Percentiles rank a stretch among this genome's conserved stretches.
Evolutionary conservation across 75 land plant genomes (phyloP).

Genomic region (Pseudotsuga menziesii): DNA sequence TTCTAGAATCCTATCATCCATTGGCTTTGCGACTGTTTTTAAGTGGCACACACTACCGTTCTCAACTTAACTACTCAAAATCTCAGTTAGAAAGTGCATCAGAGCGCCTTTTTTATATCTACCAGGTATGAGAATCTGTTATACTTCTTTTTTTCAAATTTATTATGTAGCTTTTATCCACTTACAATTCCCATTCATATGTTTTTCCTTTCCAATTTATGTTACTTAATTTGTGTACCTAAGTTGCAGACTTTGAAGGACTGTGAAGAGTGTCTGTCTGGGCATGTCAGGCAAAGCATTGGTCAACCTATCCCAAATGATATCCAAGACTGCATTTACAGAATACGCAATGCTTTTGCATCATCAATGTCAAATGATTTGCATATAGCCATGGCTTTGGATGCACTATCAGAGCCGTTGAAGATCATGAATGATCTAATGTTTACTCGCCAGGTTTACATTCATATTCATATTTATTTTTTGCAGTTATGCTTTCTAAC

Average conservation of each 20-base stretch:
- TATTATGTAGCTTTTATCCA: not conserved
- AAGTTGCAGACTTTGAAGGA: constrained; percentile 71
- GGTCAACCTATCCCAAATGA: constrained; percentile 19
- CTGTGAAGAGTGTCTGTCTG: constrained; percentile 48
- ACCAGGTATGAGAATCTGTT: constrained; percentile 49
- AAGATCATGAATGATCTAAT: constrained; percentile 64
- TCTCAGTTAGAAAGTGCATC: constrained; percentile 75
- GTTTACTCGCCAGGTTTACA: constrained; percentile 39
- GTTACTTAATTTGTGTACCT: constrained; percentile 3
- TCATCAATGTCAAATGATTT: constrained; percentile 85
- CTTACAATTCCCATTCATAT: not conserved
- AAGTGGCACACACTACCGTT: constrained; percentile 77
- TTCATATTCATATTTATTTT: not conserved
- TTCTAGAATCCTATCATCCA: constrained; percentile 81
- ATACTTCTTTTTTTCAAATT: not conserved
- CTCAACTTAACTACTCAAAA: constrained; percentile 77
- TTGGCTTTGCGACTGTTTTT: constrained; percentile 88
- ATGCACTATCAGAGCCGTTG: constrained; percentile 67
- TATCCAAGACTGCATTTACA: constrained; percentile 41
- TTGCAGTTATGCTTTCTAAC: not conserved
- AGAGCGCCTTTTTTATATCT: constrained; percentile 80
- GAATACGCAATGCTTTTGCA: constrained; percentile 39
- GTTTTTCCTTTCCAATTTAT: not conserved
- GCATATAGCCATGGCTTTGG: constrained; percentile 53
- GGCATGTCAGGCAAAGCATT: not conserved